A percentile compares a stretch with the other conserved stretches of the same genome.
phyloP scores from a whole-genome alignment of 306 rosid genomes.

The Arachis stenosperma region DNA sequence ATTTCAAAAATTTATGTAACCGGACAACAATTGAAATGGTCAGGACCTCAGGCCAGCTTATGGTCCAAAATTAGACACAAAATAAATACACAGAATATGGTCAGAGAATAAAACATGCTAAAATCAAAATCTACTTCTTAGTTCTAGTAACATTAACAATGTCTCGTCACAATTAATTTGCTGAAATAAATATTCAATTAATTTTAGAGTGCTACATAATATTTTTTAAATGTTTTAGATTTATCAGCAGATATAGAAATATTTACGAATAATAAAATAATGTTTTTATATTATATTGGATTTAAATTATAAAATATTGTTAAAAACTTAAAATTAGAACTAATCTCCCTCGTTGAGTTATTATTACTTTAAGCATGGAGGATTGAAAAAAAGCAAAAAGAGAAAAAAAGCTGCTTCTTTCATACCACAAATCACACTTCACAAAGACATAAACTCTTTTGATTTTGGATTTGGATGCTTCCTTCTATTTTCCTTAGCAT shows the following conservation, averaged over 20 bases:
- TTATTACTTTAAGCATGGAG: constrained; percentile 28
- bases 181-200: too few species aligned
- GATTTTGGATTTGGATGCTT: neutral
- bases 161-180: too few species aligned
- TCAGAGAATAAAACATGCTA: neutral
- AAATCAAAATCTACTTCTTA: too few species aligned
- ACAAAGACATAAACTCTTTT: constrained; percentile 39
- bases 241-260: too few species aligned
- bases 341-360: neutral
- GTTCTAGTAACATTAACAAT: too few species aligned
- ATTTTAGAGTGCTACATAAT: too few species aligned
- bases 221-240: too few species aligned
- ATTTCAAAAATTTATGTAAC: constrained; percentile 10
- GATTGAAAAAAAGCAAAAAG: constrained; percentile 27
- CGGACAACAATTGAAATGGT: constrained; percentile 31
- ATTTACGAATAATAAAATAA: too few species aligned
- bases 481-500: constrained; percentile 20
- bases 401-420: constrained; percentile 57
- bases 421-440: constrained; percentile 4
- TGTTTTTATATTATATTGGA: too few species aligned
- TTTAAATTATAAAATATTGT: neutral
- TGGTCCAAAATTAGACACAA: constrained; percentile 15
- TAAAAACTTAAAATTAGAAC: neutral
- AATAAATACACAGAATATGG: neutral
- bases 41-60: neutral